Base-by-base conservation (phyloP, 2,329 filamentous ascomycete genomes). In the Monilinia aucupariae region DNA sequence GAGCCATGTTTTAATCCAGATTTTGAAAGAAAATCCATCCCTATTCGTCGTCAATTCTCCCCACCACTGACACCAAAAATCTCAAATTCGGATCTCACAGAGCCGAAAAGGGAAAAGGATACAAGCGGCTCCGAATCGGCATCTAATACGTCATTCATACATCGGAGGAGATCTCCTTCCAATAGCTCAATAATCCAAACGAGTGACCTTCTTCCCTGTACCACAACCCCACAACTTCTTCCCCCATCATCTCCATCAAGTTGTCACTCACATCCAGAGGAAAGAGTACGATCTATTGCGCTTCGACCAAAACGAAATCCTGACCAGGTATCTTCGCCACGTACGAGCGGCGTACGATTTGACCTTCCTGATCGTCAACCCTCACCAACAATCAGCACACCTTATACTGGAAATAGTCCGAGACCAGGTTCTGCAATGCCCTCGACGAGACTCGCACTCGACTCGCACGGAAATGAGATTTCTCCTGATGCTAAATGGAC, bases 401-500 rank as follows among this genome's bases (percentile, higher is more conserved):
- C 37, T 25, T 2, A 8, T 47, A 25, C 10, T 27, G 43, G 12
- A 41, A 45, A 62, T 27, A 69, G 63, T 56, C 67, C 67, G 10
- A 61, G 50, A 30, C 55, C 64, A 15, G 53, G 65, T 39, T 41
- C 52, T 2, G 6, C 51, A 6, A 39, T 30, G n/a, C 32, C 51
- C 5, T 30, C 12, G 5, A 15, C n/a, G 22, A 58, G 34, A 3
- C 74, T 86, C 3, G 82, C 79, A 0, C 85, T 85, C 0, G 85
- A 87, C 67, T 77, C 79, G 27, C 78, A 80, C 39, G 85, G 85
- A 1, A 77, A 79, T 5, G 78, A 81, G 15, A 87, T 88, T 2
- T 79, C 80, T 0, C 69, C 79, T 2, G 81, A 85, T 32, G 84
- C 83, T 1, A 78, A 79, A 56, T 87, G 84, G 84, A 87, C 84